phyloP scores from a whole-genome alignment of 805 yeast genomes.

The Candida sphagnicola region DNA sequence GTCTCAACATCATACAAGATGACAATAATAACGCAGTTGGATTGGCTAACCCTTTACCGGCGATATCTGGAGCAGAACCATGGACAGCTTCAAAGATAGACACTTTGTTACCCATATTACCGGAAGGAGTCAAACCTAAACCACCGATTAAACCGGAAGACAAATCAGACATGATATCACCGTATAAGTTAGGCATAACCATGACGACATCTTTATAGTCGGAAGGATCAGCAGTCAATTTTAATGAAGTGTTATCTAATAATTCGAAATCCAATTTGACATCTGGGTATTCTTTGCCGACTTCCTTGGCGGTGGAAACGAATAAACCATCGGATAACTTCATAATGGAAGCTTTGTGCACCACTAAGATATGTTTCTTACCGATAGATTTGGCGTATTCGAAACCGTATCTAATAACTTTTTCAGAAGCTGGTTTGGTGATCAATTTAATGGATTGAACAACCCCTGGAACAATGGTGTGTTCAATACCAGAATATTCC shows the following conservation, averaged over 20 bases:
- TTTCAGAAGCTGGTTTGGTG: conserved; percentile 94
- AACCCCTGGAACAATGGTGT: conserved; percentile 96
- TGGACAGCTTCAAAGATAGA: conserved; percentile 99
- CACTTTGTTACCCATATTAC: conserved; percentile 98
- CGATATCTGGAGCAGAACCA: conserved; percentile 99
- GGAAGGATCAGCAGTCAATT: conserved; percentile 83
- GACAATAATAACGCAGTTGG: conserved; percentile 96
- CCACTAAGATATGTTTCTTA: conserved; percentile 87
- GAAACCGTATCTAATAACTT: conserved; percentile 94
- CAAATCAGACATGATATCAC: conserved; percentile 97
- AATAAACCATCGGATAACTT: conserved; percentile 97
- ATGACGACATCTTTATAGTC: conserved; percentile 84
- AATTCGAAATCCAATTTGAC: conserved; percentile 79
- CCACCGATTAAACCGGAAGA: conserved; percentile 98
- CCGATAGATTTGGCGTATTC: conserved; percentile 89
- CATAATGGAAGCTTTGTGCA: conserved; percentile 98
- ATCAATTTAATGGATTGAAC: conserved; percentile 97
- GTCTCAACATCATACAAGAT: conserved; percentile 98
- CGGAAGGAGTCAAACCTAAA: conserved; percentile 97
- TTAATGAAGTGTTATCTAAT: conserved; percentile 92
- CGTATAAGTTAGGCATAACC: conserved; percentile 99
- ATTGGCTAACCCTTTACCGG: conserved; percentile 98
- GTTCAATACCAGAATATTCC: conserved; percentile 99
- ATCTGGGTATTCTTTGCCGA: conserved; percentile 90
- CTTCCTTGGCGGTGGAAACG: conserved; percentile 84